Evolutionary conservation across 2,329 filamentous ascomycete species (phyloP).

Genomic region (Talaromyces marneffei): DNA sequence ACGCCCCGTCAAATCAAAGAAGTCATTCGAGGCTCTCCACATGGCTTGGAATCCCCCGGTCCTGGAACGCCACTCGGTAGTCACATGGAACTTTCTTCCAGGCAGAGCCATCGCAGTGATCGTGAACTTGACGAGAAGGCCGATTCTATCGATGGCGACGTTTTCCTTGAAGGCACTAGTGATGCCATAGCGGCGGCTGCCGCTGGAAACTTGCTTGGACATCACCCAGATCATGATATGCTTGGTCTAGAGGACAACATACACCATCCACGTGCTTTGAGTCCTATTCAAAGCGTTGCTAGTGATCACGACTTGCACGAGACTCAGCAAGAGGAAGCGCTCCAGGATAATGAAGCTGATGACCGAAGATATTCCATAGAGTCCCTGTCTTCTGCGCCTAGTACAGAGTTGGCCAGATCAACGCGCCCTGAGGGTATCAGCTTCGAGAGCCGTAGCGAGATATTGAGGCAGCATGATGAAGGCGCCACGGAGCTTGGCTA

Average conservation of each 20-base stretch:
- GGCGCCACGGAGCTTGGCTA: slow-evolving; percentile 34
- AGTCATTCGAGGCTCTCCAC: slow-evolving; percentile 54
- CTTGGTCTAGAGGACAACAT: slow-evolving; percentile 40
- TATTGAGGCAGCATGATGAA: slow-evolving; percentile 41
- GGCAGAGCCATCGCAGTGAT: slow-evolving; percentile 3
- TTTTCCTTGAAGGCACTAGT: slow-evolving; percentile 26
- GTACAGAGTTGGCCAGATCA: slow-evolving; percentile 51
- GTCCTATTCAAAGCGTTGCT: slow-evolving; percentile 87
- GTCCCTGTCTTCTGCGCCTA: slow-evolving; percentile 54
- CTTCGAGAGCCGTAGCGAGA: slow-evolving; percentile 46
- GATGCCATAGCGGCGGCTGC: slow-evolving; percentile 38
- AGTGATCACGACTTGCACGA: slow-evolving; percentile 71
- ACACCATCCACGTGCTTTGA: slow-evolving; percentile 64
- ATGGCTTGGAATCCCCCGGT: slow-evolving; percentile 51
- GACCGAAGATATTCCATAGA: slow-evolving; percentile 50
- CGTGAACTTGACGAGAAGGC: slow-evolving; percentile 30
- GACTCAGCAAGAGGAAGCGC: slow-evolving; percentile 53
- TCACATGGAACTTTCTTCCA: slow-evolving; percentile 34
- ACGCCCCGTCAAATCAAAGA: slow-evolving; percentile 59
- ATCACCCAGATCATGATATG: slow-evolving; percentile 46
- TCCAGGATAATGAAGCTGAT: slow-evolving; percentile 54
- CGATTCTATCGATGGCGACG: slow-evolving; percentile 26
- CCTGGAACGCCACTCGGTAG: slow-evolving; percentile 47
- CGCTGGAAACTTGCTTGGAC: slow-evolving; percentile 31
- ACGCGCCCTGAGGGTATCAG: slow-evolving; percentile 49